Conservation (phyloP, 2,329 filamentous ascomycete genomes). For the Neopestalotiopsis sp. region DNA sequence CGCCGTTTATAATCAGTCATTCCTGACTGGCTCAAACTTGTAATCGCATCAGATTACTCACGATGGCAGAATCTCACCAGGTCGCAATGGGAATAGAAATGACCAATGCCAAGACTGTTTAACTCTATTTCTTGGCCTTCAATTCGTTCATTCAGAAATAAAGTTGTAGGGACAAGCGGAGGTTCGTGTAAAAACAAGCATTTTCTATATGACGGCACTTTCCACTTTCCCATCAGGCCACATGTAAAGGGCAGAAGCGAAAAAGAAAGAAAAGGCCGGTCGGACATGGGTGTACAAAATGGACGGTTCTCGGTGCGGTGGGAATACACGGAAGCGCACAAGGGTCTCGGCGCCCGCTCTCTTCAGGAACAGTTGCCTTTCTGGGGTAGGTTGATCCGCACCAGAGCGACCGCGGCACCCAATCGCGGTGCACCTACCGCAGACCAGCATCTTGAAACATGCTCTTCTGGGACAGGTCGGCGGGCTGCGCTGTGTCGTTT, state of each 20-base stretch:
- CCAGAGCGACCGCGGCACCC: neutral
- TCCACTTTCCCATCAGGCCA: neutral
- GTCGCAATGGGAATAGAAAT: neutral
- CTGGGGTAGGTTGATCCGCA: constrained; percentile 8
- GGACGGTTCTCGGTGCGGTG: neutral
- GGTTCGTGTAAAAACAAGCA: neutral
- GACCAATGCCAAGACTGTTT: neutral
- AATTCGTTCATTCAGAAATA: neutral
- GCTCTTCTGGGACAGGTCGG: neutral
- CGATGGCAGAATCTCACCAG: neutral
- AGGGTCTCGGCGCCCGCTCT: neutral
- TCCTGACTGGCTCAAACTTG: neutral
- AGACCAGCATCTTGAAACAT: constrained; percentile 10
- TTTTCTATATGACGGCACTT: neutral
- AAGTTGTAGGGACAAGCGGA: neutral
- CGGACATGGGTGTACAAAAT: neutral
- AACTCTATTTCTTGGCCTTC: neutral
- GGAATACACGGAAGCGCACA: neutral
- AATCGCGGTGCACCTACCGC: neutral
- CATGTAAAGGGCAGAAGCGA: neutral
- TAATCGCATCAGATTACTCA: neutral
- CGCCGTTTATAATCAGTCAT: neutral
- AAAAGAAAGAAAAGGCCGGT: neutral
- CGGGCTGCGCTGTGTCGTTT: neutral
- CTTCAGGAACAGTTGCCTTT: constrained; percentile 13